phyloP scores from a whole-genome alignment of 176 grass and related monocot species.

The Raddia distichophylla region DNA sequence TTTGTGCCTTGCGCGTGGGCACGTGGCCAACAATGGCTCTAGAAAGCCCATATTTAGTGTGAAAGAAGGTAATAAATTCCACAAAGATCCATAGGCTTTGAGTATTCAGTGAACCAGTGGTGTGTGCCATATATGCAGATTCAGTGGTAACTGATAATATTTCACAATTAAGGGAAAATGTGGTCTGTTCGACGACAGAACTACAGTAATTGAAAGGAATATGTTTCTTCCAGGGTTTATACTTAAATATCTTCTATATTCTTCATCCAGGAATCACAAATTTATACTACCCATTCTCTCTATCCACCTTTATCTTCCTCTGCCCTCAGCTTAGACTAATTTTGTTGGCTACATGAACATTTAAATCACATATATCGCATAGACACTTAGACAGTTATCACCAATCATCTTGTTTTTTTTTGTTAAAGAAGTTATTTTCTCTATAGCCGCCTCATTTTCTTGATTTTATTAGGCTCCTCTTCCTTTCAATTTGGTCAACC shows the following conservation, averaged over 20 bases:
- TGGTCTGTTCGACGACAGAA: not conserved
- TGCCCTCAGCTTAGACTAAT: conserved; percentile 6
- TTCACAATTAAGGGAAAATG: not conserved
- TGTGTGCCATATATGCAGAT: not conserved
- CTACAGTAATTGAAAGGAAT: conserved; percentile 2
- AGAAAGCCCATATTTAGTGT: conserved; percentile 5
- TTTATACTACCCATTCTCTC: not conserved
- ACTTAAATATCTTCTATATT: not conserved
- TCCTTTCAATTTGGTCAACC: not conserved
- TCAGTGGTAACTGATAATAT: not conserved
- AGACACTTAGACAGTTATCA: not conserved
- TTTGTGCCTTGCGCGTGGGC: not conserved
- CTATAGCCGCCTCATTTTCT: not conserved
- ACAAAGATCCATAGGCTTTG: not conserved
- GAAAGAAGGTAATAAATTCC: conserved; percentile 8
- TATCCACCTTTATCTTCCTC: conserved; percentile 2
- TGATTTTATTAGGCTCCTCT: not conserved
- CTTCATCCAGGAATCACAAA: not conserved
- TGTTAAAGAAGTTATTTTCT: not conserved
- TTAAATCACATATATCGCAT: not conserved
- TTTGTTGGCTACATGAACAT: not conserved
- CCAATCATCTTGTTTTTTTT: not conserved
- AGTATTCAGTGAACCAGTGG: not conserved
- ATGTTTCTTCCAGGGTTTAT: conserved; percentile 2
- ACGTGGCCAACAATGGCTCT: not conserved